Evolutionary conservation across 1,284 basidiomycete genomes (phyloP), one percentile per base, ranked within the genome.

Genomic region (Cryptococcus wingfieldii): DNA sequence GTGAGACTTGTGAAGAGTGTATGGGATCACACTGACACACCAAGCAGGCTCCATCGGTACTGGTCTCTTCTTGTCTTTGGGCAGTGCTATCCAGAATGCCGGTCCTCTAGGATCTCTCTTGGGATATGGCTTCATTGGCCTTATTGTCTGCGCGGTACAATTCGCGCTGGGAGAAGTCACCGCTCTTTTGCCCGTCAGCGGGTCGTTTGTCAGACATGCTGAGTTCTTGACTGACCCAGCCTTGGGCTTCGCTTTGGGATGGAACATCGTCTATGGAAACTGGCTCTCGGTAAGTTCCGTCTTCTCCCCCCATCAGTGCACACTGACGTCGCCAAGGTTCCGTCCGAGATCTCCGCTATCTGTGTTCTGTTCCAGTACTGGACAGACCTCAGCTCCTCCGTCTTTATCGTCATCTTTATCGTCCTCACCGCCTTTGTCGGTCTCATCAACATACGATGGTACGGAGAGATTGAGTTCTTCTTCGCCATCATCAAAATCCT

Each of bases 21-120:
- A 7, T 34, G 47, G 38, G 9, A 31, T 7, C 8, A 31, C 43
- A 8, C 18, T 51, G 31, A 38, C 38, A 38, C 38, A 38, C 23
- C 27, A 28, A 50, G 25, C 47, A 62, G 60, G 63, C 28, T 52
- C 63, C 4, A 62, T 65, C 38, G 64, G 64, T n/a, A 89, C 87
- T 0, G 87, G 87, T 68, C 79, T 89, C 28, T 90, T 91, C 78
- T 80, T 91, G 50, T 87, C 87, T 55, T 86, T 87, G 7, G 89
- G 89, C 12, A 75, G 80, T 42, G 69, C 74, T 3, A 68, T 80
- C n/a, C 57, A 68, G 16, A 64, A 57, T 10, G 77, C 74, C 28
- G 78, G 78, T n/a, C 78, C 78, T 9, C 62, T 75, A 44, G 76
- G 75, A 54, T 69, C 76, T 18, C 27, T 55, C 4, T 34, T 55